A percentile compares a stretch with the other conserved stretches of the same genome.
These are phyloP conservation scores for Suhomyces emberorum DNA, from an alignment of 805 yeast genomes.

Conservation along the genomic window DNA sequence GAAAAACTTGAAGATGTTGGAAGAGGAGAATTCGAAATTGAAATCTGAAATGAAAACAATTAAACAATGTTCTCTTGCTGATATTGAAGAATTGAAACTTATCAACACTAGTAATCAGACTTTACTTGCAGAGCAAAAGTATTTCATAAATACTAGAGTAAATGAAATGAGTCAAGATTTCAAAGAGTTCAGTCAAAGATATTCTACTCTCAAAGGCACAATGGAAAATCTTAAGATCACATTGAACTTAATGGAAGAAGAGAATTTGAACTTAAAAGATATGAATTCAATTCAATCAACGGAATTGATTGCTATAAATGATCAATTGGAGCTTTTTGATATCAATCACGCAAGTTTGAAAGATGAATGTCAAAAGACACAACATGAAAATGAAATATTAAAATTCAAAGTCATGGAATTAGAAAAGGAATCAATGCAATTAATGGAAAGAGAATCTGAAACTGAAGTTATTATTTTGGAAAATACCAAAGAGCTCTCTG, in stretches of 20 bases:
- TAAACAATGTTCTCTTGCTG: slow-evolving; percentile 1
- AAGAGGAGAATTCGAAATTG: slow-evolving; percentile 11
- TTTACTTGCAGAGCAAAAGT: slow-evolving; percentile 3
- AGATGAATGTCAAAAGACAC: slow-evolving; percentile 4
- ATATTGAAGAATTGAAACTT: slow-evolving; percentile 1
- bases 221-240: slow-evolving; percentile 4
- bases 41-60: slow-evolving; percentile 7
- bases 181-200: slow-evolving; percentile 7
- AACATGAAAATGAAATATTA: slow-evolving; percentile 5
- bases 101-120: slow-evolving; percentile 3
- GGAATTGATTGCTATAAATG: slow-evolving; percentile 7
- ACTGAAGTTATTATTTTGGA: slow-evolving; percentile 10
- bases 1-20: slow-evolving; percentile 10
- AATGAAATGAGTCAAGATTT: slow-evolving; percentile 11
- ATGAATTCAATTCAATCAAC: slow-evolving; percentile 6
- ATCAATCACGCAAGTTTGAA: slow-evolving; percentile 8
- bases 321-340: slow-evolving; percentile 8
- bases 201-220: slow-evolving; percentile 5
- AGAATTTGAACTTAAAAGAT: slow-evolving; percentile 9
- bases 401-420: slow-evolving; percentile 2
- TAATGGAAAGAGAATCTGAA: slow-evolving; percentile 6
- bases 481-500: slow-evolving; percentile 8
- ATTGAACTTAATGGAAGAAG: slow-evolving; percentile 5
- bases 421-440: slow-evolving; percentile 2
- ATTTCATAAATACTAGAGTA: slow-evolving; percentile 5